Conservation (phyloP, 1,284 basidiomycete species). For the Leucoagaricus sp. region DNA sequence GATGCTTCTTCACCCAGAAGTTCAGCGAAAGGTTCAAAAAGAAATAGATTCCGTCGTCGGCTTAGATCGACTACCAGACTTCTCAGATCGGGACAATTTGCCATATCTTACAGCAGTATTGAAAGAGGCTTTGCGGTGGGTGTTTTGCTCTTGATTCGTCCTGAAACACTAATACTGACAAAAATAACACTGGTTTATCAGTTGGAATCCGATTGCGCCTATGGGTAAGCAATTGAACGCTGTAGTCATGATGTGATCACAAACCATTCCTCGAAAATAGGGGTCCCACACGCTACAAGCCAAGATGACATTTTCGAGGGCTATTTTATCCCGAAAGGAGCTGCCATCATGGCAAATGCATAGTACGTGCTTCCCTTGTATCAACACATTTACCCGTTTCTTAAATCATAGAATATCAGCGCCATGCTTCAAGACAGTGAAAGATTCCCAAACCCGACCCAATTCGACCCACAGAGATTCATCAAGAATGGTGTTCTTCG, state of each 20-base stretch:
- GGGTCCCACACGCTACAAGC: constrained; percentile 23
- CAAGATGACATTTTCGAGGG: constrained; percentile 27
- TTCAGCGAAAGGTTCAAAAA: constrained; percentile 23
- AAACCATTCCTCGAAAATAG: constrained; percentile 14
- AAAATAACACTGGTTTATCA: not conserved
- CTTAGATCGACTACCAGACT: constrained; percentile 21
- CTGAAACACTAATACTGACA: not conserved
- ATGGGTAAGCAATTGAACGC: constrained; percentile 25
- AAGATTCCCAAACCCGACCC: not conserved
- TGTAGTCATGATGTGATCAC: not conserved
- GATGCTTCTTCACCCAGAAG: constrained; percentile 20
- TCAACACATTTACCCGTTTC: not conserved
- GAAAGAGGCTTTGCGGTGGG: constrained; percentile 20
- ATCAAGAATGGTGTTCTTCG: constrained; percentile 9
- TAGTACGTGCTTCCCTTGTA: constrained; percentile 22
- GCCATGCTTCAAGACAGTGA: constrained; percentile 14
- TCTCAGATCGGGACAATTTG: constrained; percentile 19
- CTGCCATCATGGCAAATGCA: constrained; percentile 24
- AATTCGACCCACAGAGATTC: constrained; percentile 11
- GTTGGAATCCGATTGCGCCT: constrained; percentile 7
- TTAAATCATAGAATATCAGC: not conserved
- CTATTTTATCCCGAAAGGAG: constrained; percentile 27
- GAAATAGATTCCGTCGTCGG: constrained; percentile 27
- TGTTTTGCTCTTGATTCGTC: not conserved
- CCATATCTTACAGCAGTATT: constrained; percentile 22